Percentiles rank a stretch among this genome's conserved stretches.
Evolutionary conservation across 179 eudicot species (phyloP).

Genomic region (Corrigiola litoralis): DNA sequence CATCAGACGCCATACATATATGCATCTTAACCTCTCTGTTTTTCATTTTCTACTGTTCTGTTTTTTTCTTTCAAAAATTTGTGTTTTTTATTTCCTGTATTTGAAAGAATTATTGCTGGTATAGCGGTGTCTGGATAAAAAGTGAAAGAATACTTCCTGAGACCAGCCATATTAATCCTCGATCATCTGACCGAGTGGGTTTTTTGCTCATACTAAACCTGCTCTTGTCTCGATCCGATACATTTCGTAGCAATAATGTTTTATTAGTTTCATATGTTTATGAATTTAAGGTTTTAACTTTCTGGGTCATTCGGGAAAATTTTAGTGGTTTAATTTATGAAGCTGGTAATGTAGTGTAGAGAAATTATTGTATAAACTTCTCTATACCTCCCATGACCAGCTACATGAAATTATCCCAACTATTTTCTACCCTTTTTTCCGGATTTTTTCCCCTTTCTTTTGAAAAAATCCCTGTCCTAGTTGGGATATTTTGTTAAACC

Average conservation of each 20-base stretch:
- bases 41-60: background rate
- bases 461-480: constrained; percentile 6
- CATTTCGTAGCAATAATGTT: background rate
- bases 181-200: constrained; percentile 11
- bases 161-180: constrained; percentile 20
- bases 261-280: no score
- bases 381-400: constrained; percentile 16
- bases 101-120: constrained; percentile 7
- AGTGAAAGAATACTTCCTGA: constrained; percentile 27
- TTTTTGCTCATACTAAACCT: background rate
- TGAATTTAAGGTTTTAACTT: background rate
- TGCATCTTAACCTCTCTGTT: no score
- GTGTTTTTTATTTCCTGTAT: background rate
- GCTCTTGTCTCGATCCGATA: constrained; percentile 19
- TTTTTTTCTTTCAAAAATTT: background rate
- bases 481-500: constrained; percentile 9
- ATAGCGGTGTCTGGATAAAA: constrained; percentile 20
- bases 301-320: background rate
- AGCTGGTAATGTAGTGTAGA: constrained; percentile 20
- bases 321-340: background rate
- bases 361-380: background rate
- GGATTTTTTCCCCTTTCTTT: background rate
- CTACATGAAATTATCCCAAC: constrained; percentile 9
- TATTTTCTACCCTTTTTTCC: background rate
- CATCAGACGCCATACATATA: background rate